Evolutionary conservation across 2,329 filamentous ascomycete species (phyloP).

Genomic region (Cercospora nicotianae): DNA sequence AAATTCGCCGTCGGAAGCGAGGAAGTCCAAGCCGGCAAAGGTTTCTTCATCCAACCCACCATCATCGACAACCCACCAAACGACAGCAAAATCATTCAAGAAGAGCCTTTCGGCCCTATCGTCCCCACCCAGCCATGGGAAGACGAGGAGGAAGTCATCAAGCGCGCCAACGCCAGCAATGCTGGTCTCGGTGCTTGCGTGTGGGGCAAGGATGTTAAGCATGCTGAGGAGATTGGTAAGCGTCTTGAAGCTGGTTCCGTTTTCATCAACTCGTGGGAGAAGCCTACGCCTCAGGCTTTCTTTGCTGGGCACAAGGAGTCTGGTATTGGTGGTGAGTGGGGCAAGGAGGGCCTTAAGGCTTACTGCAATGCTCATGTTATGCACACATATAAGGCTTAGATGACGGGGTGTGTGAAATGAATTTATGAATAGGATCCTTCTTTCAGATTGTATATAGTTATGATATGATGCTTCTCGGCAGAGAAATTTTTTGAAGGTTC

Average conservation of each 20-base stretch:
- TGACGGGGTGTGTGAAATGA: neutral
- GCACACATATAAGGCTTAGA: conserved; percentile 46
- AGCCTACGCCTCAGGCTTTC: conserved; percentile 48
- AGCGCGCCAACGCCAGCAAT: conserved; percentile 51
- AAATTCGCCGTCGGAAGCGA: conserved; percentile 58
- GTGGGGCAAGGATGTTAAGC: conserved; percentile 52
- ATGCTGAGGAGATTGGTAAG: conserved; percentile 50
- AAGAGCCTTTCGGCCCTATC: conserved; percentile 57
- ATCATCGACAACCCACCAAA: conserved; percentile 51
- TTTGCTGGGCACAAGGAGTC: conserved; percentile 76
- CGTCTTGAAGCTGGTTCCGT: conserved; percentile 56
- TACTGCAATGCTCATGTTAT: conserved; percentile 52
- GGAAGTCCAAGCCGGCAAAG: conserved; percentile 45
- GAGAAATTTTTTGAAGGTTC: neutral
- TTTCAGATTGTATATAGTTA: neutral
- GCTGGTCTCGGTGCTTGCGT: conserved; percentile 57
- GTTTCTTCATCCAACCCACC: conserved; percentile 46
- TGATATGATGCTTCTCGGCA: neutral
- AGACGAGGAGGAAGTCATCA: conserved; percentile 50
- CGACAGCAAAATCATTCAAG: conserved; percentile 42
- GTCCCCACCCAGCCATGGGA: conserved; percentile 49
- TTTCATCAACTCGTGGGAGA: conserved; percentile 56
- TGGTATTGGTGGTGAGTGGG: conserved; percentile 57
- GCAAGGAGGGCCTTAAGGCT: conserved; percentile 46
- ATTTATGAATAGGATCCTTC: neutral